Percentiles rank a stretch among this genome's conserved stretches.
Evolutionary conservation across 108 stramenopile genomes (phyloP).

Genomic region (Skeletonema costatum): DNA sequence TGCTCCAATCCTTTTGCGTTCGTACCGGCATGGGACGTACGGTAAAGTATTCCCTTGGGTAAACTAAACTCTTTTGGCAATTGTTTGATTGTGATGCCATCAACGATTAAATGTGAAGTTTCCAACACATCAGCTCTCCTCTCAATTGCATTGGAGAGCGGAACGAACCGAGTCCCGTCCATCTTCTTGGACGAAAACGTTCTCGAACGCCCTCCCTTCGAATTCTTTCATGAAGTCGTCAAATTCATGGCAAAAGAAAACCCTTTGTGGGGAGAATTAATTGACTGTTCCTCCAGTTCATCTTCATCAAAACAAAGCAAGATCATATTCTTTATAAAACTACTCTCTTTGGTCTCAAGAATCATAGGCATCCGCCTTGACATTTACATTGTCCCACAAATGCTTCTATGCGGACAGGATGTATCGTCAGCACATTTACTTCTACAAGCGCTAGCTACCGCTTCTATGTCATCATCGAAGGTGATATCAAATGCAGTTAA

Average conservation of each 20-base stretch:
- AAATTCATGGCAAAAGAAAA: conserved; percentile 9
- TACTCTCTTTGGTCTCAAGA: conserved; percentile 25
- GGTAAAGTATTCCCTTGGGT: too few species aligned
- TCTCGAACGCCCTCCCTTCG: conserved; percentile 21
- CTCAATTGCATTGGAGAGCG: neutral
- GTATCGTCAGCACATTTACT: conserved; percentile 15
- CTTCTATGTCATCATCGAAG: neutral
- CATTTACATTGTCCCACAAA: conserved; percentile 23
- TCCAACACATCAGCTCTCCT: neutral
- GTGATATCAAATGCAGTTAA: conserved; percentile 4
- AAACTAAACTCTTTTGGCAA: too few species aligned
- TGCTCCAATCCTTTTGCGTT: too few species aligned
- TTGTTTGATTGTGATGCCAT: too few species aligned
- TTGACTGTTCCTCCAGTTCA: neutral
- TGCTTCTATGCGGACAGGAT: conserved; percentile 34
- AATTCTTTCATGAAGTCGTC: conserved; percentile 12
- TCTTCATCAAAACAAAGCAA: conserved; percentile 12
- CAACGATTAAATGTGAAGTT: neutral
- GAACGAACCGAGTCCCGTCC: neutral
- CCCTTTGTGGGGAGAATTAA: conserved; percentile 9
- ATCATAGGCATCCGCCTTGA: conserved; percentile 15
- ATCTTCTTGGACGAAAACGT: conserved; percentile 18
- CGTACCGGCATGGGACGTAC: too few species aligned
- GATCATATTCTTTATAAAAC: conserved; percentile 8
- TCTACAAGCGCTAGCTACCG: conserved; percentile 11